Conservation (phyloP, 108 stramenopile species). For the Pseudonitzschia multistriata region DNA sequence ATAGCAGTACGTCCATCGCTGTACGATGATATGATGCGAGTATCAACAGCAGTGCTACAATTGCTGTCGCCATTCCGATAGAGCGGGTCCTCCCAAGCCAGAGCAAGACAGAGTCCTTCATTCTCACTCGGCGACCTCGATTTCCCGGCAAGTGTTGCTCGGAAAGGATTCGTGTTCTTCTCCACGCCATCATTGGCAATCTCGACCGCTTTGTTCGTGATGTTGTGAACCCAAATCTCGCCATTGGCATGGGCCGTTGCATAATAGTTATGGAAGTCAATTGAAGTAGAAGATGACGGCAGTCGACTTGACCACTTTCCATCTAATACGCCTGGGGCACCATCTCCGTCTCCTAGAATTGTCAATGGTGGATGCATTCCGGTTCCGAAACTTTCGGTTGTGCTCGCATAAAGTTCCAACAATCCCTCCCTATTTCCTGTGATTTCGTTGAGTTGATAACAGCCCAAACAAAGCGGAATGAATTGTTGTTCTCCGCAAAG, state of each 20-base stretch:
- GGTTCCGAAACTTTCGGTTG: background rate
- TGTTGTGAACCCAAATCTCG: constrained; percentile 32
- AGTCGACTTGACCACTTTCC: constrained; percentile 62
- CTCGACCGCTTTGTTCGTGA: constrained; percentile 36
- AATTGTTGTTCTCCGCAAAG: background rate
- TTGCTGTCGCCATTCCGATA: background rate
- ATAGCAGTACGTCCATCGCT: constrained; percentile 66
- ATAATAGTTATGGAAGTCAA: constrained; percentile 16
- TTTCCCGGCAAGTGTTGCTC: background rate
- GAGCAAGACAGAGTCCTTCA: constrained; percentile 45
- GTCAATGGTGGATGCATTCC: constrained; percentile 25
- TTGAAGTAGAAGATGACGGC: background rate
- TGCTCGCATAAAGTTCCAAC: constrained; percentile 32
- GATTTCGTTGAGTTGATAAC: constrained; percentile 75
- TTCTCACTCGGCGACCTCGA: constrained; percentile 3
- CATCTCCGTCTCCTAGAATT: background rate
- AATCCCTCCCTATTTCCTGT: constrained; percentile 25
- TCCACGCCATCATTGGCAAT: background rate
- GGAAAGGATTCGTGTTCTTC: background rate
- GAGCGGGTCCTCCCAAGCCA: constrained; percentile 25
- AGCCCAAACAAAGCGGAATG: constrained; percentile 61
- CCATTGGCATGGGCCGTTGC: constrained; percentile 60
- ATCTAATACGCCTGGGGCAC: constrained; percentile 62
- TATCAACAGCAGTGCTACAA: background rate
- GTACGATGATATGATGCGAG: constrained; percentile 74